Percentiles rank a stretch among this genome's conserved stretches.
phyloP scores from a whole-genome alignment of 768 basidiomycete species.

The Panaeolus papilionaceus region DNA sequence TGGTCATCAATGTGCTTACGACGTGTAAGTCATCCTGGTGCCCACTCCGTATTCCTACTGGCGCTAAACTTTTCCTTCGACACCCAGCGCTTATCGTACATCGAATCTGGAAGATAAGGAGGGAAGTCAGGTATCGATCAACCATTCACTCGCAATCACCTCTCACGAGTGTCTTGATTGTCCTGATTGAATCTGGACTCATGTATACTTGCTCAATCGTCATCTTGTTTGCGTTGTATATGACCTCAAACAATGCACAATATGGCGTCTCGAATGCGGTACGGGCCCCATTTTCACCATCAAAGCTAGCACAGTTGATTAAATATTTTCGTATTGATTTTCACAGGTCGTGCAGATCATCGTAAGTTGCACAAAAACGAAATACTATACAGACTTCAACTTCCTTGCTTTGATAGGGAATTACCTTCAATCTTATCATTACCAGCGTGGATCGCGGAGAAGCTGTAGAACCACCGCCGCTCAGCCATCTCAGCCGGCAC shows the following conservation, averaged over 20 bases:
- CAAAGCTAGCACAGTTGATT: background rate
- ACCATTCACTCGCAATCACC: conserved; percentile 29
- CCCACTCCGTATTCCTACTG: background rate
- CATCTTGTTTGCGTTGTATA: conserved; percentile 41
- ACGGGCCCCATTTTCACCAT: conserved; percentile 20
- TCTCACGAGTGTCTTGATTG: conserved; percentile 34
- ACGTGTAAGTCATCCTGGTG: conserved; percentile 35
- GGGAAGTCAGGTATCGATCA: conserved; percentile 31
- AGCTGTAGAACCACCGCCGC: conserved; percentile 16
- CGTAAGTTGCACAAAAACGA: conserved; percentile 27
- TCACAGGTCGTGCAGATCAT: conserved; percentile 48
- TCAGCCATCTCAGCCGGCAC: conserved; percentile 17
- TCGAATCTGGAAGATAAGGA: conserved; percentile 42
- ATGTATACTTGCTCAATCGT: conserved; percentile 44
- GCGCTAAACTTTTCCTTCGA: background rate
- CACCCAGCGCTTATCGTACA: conserved; percentile 42
- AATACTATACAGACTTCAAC: too few species aligned
- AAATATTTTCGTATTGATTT: background rate
- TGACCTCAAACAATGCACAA: conserved; percentile 42
- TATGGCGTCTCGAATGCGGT: conserved; percentile 47
- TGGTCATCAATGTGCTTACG: conserved; percentile 42
- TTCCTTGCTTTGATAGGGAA: conserved; percentile 26
- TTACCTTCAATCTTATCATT: conserved; percentile 36
- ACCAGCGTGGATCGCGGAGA: conserved; percentile 34
- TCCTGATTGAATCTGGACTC: conserved; percentile 46